Conservation (phyloP, 1,284 basidiomycete species). For the Rhizoctonia solani region DNA sequence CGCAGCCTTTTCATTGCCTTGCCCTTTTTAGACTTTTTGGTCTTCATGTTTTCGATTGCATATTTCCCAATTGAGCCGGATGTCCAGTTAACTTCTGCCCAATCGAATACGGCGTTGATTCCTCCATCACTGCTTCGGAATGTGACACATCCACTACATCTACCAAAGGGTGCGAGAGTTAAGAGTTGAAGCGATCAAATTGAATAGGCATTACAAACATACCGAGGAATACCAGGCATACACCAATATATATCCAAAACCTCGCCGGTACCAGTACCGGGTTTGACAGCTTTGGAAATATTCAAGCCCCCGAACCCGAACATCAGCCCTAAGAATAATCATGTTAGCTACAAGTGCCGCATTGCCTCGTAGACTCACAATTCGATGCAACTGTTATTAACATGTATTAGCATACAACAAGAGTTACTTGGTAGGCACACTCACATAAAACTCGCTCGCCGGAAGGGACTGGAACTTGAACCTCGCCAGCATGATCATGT, state of each 20-base stretch:
- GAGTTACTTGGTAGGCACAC: no score
- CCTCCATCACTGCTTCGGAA: constrained; percentile 5
- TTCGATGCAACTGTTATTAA: no score
- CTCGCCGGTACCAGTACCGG: not conserved
- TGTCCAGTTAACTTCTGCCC: constrained; percentile 29
- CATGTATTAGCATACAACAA: no score
- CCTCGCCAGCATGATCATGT: not conserved
- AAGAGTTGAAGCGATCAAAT: not conserved
- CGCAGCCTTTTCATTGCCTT: not conserved
- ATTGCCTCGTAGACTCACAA: no score
- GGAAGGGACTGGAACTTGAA: constrained; percentile 11
- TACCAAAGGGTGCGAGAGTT: not conserved
- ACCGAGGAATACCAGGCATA: constrained; percentile 22
- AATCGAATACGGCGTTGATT: constrained; percentile 14
- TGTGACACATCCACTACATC: constrained; percentile 21
- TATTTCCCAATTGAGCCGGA: constrained; percentile 8
- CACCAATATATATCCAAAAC: constrained; percentile 21
- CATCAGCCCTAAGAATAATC: constrained; percentile 28
- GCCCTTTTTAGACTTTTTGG: not conserved
- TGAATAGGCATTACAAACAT: not conserved
- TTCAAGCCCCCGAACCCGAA: constrained; percentile 18
- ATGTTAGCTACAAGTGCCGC: no score
- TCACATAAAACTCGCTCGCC: constrained; percentile 18
- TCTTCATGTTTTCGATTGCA: not conserved
- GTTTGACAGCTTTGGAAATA: not conserved